Percentiles rank a stretch among this genome's conserved stretches.
These are phyloP conservation scores for Leucocoprinus sp. DNA, from an alignment of 768 basidiomycete species.

Conservation along the genomic window DNA sequence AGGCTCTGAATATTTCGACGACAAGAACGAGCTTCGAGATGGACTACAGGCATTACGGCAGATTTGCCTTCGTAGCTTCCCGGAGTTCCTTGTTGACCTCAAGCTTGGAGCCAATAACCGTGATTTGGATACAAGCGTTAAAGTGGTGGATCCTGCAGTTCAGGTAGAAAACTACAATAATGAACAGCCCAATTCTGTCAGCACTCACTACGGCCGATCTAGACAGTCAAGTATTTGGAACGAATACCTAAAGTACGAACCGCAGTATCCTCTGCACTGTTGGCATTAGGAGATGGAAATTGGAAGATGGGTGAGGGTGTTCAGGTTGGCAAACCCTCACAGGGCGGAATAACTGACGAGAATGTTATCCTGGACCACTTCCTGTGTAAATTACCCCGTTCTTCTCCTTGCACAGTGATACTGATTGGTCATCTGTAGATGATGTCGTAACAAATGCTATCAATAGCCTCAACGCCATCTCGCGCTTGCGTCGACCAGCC, in stretches of 20 bases:
- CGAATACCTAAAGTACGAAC: slow-evolving; percentile 60
- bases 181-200: slow-evolving; percentile 1
- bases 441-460: slow-evolving; percentile 68
- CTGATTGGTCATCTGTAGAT: slow-evolving; percentile 29
- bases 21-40: slow-evolving; percentile 65
- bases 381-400: slow-evolving; percentile 42
- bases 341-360: slow-evolving; percentile 47
- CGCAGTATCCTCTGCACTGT: slow-evolving; percentile 57
- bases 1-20: slow-evolving; percentile 33
- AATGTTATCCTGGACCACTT: slow-evolving; percentile 65
- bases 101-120: slow-evolving; percentile 53
- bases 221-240: slow-evolving; percentile 67
- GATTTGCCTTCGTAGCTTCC: slow-evolving; percentile 74
- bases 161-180: slow-evolving; percentile 21
- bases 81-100: slow-evolving; percentile 74
- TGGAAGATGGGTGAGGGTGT: slow-evolving; percentile 70
- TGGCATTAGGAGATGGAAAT: slow-evolving; percentile 76
- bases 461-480: slow-evolving; percentile 52
- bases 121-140: slow-evolving; percentile 53
- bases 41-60: slow-evolving; percentile 54
- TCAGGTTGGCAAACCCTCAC: slow-evolving; percentile 16
- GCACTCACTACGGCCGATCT: slow-evolving; percentile 5
- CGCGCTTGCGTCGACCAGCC: slow-evolving; percentile 51
- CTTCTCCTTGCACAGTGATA: not conserved
- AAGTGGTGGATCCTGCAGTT: slow-evolving; percentile 52